Conservation (phyloP, 768 basidiomycete species). For the Psilocybe sp. region DNA sequence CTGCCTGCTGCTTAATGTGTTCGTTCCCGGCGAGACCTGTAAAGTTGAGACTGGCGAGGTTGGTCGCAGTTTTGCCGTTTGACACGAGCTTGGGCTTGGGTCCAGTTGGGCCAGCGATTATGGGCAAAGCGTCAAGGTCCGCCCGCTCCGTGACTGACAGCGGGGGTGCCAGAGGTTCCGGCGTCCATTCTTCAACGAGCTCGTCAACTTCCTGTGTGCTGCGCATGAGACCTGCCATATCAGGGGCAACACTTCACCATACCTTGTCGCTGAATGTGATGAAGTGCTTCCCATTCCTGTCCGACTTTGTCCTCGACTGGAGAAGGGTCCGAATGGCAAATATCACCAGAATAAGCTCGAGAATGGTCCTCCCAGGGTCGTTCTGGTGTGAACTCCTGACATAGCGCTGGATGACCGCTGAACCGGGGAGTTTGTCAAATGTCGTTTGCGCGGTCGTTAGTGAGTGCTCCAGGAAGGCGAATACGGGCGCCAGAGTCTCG, state of each 20-base stretch:
- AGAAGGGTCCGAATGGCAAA: constrained; percentile 91
- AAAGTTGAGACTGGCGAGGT: constrained; percentile 91
- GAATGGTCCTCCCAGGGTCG: constrained; percentile 87
- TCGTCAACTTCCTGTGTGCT: constrained; percentile 83
- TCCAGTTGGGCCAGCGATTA: constrained; percentile 78
- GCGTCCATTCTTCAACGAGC: constrained; percentile 92
- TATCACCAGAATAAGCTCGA: constrained; percentile 84
- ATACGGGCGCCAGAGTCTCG: constrained; percentile 44
- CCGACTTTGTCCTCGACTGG: constrained; percentile 85
- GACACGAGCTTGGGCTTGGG: constrained; percentile 77
- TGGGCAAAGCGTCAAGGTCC: constrained; percentile 72
- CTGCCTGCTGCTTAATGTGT: constrained; percentile 77
- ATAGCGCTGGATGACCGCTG: constrained; percentile 83
- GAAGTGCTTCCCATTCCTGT: constrained; percentile 82
- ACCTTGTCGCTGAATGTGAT: constrained; percentile 92
- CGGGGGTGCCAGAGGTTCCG: constrained; percentile 75
- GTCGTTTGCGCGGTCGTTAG: constrained; percentile 57
- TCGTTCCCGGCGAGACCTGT: constrained; percentile 88
- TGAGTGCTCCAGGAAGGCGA: constrained; percentile 63
- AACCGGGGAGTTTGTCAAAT: constrained; percentile 78
- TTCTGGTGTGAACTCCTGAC: constrained; percentile 94
- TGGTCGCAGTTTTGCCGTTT: constrained; percentile 72
- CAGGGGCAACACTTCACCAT: constrained; percentile 11
- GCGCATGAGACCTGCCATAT: neutral
- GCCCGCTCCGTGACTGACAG: constrained; percentile 55